Evolutionary conservation across 306 rosid genomes (phyloP).

Genomic region (Acacia crassicarpa): DNA sequence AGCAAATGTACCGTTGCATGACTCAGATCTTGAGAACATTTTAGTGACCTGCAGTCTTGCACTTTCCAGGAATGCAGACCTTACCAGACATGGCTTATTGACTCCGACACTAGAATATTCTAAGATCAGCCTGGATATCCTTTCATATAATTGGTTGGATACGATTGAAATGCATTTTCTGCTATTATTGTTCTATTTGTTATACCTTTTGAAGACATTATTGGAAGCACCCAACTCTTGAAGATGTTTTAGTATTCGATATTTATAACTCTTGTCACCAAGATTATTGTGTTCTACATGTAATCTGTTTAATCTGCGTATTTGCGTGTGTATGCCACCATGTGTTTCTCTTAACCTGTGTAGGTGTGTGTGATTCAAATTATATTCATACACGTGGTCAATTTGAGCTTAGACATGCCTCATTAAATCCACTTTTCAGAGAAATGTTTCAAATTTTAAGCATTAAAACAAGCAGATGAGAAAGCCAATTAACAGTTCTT

Average conservation of each 20-base stretch:
- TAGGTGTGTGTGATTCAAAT: background rate
- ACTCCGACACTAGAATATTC: background rate
- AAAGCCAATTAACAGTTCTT: slow-evolving; percentile 14
- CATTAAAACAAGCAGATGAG: background rate
- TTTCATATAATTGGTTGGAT: slow-evolving; percentile 1
- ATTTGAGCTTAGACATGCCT: slow-evolving; percentile 5
- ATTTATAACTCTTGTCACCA: background rate
- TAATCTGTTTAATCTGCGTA: slow-evolving; percentile 18
- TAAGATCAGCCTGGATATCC: slow-evolving; percentile 10
- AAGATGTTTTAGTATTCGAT: slow-evolving; percentile 18
- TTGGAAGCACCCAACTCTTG: slow-evolving; percentile 7
- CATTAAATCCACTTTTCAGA: background rate
- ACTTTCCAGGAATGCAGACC: background rate
- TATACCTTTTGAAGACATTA: slow-evolving; percentile 23
- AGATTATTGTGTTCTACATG: background rate
- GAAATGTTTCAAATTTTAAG: slow-evolving; percentile 11
- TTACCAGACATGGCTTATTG: background rate
- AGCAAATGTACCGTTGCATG: background rate
- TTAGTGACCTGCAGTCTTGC: slow-evolving; percentile 6
- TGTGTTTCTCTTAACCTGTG: background rate
- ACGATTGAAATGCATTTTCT: background rate
- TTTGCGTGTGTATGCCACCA: background rate
- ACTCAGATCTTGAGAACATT: slow-evolving; percentile 5
- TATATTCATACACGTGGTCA: background rate
- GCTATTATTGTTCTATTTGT: slow-evolving; percentile 1